Percentiles rank a stretch among this genome's conserved stretches.
Conservation (phyloP, 345 rosid genomes). For the Limnanthes douglasii region DNA sequence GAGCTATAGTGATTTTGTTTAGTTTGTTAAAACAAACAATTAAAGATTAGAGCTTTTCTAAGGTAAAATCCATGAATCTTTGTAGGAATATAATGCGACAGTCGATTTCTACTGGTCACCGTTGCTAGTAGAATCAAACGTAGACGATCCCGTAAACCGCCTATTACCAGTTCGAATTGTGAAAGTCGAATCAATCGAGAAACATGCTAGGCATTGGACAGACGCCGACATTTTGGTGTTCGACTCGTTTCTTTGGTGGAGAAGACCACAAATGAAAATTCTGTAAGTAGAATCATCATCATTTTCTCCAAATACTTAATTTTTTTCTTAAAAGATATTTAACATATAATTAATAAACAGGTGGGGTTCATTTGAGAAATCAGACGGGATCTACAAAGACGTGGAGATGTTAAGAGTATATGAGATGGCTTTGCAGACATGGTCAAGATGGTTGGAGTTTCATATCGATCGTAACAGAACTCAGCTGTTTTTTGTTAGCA, state of each 20-base stretch:
- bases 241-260: constrained; percentile 94
- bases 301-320: neutral
- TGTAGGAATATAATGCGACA: constrained; percentile 70
- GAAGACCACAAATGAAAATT: constrained; percentile 46
- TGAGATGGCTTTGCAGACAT: constrained; percentile 63
- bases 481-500: constrained; percentile 58
- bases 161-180: constrained; percentile 50
- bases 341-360: constrained; percentile 14
- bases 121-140: constrained; percentile 83
- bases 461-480: constrained; percentile 50
- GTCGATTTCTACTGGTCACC: constrained; percentile 94
- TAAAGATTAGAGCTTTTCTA: no score
- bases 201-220: constrained; percentile 77
- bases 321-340: neutral
- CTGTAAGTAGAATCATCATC: constrained; percentile 47
- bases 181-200: constrained; percentile 63
- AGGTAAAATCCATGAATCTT: no score
- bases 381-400: constrained; percentile 48
- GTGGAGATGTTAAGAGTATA: constrained; percentile 62
- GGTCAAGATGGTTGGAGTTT: constrained; percentile 75
- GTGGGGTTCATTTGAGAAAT: constrained; percentile 71
- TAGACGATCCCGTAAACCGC: constrained; percentile 69
- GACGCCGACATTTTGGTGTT: constrained; percentile 57
- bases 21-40: no score
- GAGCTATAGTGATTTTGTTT: no score